Percentiles rank a stretch among this genome's conserved stretches.
These are phyloP conservation scores for Cadophora sp. DNA, from an alignment of 2,329 filamentous ascomycete species.

Conservation along the genomic window DNA sequence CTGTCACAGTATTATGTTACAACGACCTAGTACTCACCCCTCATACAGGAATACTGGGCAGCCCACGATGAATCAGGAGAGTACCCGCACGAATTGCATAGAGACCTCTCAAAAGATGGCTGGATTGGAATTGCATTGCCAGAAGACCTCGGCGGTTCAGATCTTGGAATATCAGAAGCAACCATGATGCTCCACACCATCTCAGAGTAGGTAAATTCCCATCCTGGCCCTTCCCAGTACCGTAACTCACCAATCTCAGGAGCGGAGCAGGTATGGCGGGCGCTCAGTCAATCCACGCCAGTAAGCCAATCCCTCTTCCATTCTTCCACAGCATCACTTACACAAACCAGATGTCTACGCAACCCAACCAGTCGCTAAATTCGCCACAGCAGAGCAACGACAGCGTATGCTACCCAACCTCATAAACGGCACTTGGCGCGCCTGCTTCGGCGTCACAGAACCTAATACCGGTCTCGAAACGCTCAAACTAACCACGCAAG, in stretches of 20 bases:
- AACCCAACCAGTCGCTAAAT: constrained; percentile 76
- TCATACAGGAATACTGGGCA: constrained; percentile 71
- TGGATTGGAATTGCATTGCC: constrained; percentile 85
- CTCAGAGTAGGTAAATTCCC: constrained; percentile 60
- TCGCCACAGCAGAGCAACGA: constrained; percentile 71
- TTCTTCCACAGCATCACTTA: background rate
- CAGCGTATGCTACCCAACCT: constrained; percentile 71
- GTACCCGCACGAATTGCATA: constrained; percentile 79
- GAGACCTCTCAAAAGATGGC: constrained; percentile 74
- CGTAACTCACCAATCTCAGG: constrained; percentile 66
- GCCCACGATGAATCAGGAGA: constrained; percentile 72
- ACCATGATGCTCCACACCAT: constrained; percentile 90
- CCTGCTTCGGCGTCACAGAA: constrained; percentile 87
- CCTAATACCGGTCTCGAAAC: constrained; percentile 83
- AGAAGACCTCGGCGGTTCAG: constrained; percentile 75
- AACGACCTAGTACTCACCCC: constrained; percentile 8
- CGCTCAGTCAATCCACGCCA: constrained; percentile 67
- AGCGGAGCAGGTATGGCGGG: constrained; percentile 80
- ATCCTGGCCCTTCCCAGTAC: constrained; percentile 58
- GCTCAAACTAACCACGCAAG: constrained; percentile 70
- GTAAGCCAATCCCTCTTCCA: constrained; percentile 24
- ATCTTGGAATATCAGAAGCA: constrained; percentile 80
- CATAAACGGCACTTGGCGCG: constrained; percentile 73
- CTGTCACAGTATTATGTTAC: background rate
- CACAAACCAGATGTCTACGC: constrained; percentile 66